Base-by-base conservation (phyloP, 1,284 basidiomycete genomes). In the Meira nashicola region DNA sequence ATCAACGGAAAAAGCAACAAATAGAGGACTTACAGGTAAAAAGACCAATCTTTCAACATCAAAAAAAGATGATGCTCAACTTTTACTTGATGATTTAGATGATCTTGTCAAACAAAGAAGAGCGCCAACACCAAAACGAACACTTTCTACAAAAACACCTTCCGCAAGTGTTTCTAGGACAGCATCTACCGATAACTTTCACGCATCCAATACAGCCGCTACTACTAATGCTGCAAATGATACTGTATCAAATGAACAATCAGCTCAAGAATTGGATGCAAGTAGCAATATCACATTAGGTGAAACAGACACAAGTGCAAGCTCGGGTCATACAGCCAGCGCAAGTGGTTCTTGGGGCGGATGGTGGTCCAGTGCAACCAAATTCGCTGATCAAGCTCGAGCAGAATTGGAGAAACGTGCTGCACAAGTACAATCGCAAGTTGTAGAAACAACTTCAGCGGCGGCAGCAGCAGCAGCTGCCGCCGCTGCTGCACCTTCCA, bases 271-370 rank as follows among this genome's bases (percentile, higher is more conserved):
- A 10, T 10, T 11, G 11, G 56, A 12, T 9, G 23, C 10, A 38
- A 41, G 48, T 17, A 43, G 9, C 10, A 38, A 33, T 10, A 12
- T 14, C 12, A 14, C 55, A 14, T 14, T 33, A 37, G 50, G 19
- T 3, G 50, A 39, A 41, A 53, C 50, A 39, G n/a, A n/a, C 11
- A 25, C 38, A 43, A 23, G 46, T 6, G 5, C 46, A 21, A 53
- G 54, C 23, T 21, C 54, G 12, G 44, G 40, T 28, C 23, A 40
- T 44, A 46, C 39, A n/a, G 21, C 47, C 12, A 19, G 39, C 14
- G 37, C 50, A 48, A 19, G 50, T 6, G 39, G 56, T 15, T 50
- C 39, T 7, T 89, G 84, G 39, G 88, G 82, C 7, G 88, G 81
- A 10, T 85, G 83, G 48, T 83, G 80, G 64, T 54, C 73, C 55